A percentile compares a stretch with the other conserved stretches of the same genome.
These are phyloP conservation scores for Naganishia liquefaciens DNA, from an alignment of 1,284 basidiomycete species.

Conservation along the genomic window DNA sequence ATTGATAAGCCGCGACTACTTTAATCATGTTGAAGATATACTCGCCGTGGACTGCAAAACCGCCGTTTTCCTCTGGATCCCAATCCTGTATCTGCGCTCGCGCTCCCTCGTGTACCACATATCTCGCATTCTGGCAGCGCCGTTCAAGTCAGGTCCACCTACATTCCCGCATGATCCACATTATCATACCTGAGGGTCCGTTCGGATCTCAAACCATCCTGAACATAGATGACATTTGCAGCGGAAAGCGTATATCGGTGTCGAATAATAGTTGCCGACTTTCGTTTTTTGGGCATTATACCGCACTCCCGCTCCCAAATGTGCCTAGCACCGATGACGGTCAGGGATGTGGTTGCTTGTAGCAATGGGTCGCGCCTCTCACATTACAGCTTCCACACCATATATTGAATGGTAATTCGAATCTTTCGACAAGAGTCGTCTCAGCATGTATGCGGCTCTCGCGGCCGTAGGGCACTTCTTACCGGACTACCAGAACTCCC, in stretches of 20 bases:
- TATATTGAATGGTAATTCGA: conserved; percentile 94
- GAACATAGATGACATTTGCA: conserved; percentile 96
- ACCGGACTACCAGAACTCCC: conserved; percentile 85
- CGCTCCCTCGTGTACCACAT: conserved; percentile 88
- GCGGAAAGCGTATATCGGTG: conserved; percentile 88
- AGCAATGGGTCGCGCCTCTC: conserved; percentile 20
- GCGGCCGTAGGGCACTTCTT: background rate
- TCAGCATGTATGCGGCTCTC: background rate
- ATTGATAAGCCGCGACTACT: conserved; percentile 11
- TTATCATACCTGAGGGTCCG: conserved; percentile 82
- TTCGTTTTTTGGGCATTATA: conserved; percentile 99
- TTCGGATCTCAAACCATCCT: conserved; percentile 93
- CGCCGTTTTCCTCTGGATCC: conserved; percentile 93
- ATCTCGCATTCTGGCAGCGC: conserved; percentile 82
- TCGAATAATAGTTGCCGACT: conserved; percentile 91
- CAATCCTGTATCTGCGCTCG: conserved; percentile 89
- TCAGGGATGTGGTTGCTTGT: background rate
- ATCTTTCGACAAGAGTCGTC: conserved; percentile 46
- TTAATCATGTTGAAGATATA: conserved; percentile 20
- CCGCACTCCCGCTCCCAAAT: conserved; percentile 94
- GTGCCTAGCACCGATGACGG: conserved; percentile 58
- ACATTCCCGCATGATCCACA: too few species aligned
- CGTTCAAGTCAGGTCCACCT: too few species aligned
- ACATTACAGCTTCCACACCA: conserved; percentile 90
- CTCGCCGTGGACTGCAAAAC: conserved; percentile 81